Evolutionary conservation across 2,329 filamentous ascomycete genomes (phyloP).

Genomic region (Coniochaeta pulveracea): DNA sequence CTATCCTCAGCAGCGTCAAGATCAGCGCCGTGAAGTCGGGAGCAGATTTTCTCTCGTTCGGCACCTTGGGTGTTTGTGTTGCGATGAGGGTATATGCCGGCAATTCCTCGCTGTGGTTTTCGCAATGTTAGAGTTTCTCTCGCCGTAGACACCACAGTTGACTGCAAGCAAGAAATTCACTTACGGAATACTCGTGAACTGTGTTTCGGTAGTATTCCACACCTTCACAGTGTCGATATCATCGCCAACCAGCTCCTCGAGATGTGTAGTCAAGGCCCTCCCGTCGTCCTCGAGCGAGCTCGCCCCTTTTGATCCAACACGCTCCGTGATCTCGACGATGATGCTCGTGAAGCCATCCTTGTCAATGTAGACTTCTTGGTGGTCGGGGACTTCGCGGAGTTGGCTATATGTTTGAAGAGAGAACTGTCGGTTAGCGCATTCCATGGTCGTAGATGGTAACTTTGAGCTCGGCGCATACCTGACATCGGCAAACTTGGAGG

Average conservation of each 20-base stretch:
- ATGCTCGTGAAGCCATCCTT: slow-evolving; percentile 73
- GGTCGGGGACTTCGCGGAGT: slow-evolving; percentile 67
- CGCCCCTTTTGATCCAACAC: slow-evolving; percentile 49
- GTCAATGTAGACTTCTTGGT: slow-evolving; percentile 90
- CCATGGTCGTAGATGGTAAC: neutral
- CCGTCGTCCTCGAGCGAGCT: slow-evolving; percentile 52
- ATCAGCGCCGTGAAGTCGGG: slow-evolving; percentile 64
- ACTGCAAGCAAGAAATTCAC: no score
- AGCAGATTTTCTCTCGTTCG: slow-evolving; percentile 23
- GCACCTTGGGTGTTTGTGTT: slow-evolving; percentile 38
- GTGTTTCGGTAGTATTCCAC: slow-evolving; percentile 51
- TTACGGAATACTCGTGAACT: slow-evolving; percentile 44
- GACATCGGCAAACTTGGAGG: slow-evolving; percentile 58
- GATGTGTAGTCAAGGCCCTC: slow-evolving; percentile 55
- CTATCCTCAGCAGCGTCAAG: slow-evolving; percentile 66
- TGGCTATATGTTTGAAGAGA: slow-evolving; percentile 31
- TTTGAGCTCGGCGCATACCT: slow-evolving; percentile 38
- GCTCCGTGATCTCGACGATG: slow-evolving; percentile 84
- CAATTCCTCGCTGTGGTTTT: slow-evolving; percentile 27
- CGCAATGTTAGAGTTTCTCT: slow-evolving; percentile 9
- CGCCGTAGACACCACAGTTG: no score
- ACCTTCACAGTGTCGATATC: slow-evolving; percentile 54
- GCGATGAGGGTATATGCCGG: slow-evolving; percentile 62
- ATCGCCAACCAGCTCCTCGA: slow-evolving; percentile 57
- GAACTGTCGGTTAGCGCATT: neutral